phyloP scores from a whole-genome alignment of 139 green algal genomes.

The Chloropicon primus region DNA sequence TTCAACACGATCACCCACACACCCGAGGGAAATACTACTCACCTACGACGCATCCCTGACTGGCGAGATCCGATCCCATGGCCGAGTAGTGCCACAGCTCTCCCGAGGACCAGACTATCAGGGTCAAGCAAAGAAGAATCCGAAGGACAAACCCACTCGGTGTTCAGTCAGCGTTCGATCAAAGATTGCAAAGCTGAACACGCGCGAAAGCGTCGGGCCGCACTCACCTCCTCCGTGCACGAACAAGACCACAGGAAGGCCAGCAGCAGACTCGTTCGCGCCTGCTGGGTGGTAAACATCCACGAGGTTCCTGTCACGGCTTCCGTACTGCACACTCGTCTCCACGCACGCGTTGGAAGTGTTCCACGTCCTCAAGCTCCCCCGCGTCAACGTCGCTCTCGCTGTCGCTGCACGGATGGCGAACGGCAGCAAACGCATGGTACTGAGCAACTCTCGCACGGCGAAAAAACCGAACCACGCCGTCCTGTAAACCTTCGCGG shows the following conservation, averaged over 20 bases:
- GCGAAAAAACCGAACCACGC: not conserved
- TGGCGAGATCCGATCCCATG: conserved; percentile 39
- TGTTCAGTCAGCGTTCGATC: too few species aligned
- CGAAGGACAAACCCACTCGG: too few species aligned
- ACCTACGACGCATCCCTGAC: conserved; percentile 34
- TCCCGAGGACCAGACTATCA: conserved; percentile 9
- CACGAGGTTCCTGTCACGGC: not conserved
- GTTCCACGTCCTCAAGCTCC: not conserved
- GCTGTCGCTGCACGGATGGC: not conserved
- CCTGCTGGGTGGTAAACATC: not conserved
- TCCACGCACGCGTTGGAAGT: not conserved
- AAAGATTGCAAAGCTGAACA: too few species aligned
- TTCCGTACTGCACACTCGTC: not conserved
- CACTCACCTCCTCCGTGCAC: conserved; percentile 63
- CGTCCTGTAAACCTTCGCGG: not conserved
- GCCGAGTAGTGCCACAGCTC: conserved; percentile 56
- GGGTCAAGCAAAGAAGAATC: not conserved
- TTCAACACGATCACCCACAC: not conserved
- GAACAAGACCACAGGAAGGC: conserved; percentile 54
- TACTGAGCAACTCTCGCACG: not conserved
- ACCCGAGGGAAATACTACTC: conserved; percentile 12
- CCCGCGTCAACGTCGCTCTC: not conserved
- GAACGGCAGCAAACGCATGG: not conserved
- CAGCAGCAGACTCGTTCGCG: too few species aligned
- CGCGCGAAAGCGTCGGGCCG: conserved; percentile 59